A percentile compares a stretch with the other conserved stretches of the same genome.
Evolutionary conservation across 2,329 filamentous ascomycete species (phyloP).

Genomic region (Ascochyta clinopodiicola): DNA sequence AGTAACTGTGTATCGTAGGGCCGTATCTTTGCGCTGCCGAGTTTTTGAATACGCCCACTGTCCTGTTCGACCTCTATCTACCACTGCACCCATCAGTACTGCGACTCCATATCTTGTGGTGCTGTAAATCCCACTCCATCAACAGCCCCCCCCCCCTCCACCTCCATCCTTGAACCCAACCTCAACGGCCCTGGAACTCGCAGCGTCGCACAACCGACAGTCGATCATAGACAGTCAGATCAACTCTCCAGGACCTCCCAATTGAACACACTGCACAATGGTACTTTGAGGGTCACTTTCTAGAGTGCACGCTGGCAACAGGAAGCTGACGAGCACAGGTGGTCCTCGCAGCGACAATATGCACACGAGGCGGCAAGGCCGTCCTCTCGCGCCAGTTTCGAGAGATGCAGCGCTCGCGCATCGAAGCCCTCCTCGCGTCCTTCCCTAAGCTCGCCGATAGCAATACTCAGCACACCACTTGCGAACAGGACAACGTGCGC

Average conservation of each 20-base stretch:
- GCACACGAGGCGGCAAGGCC: constrained; percentile 96
- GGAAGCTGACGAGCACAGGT: constrained; percentile 65
- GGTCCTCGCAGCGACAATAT: constrained; percentile 98
- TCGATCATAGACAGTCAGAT: neutral
- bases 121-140: constrained; percentile 3
- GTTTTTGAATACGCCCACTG: constrained; percentile 1
- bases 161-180: constrained; percentile 13
- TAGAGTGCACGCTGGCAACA: constrained; percentile 11
- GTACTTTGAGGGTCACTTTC: constrained; percentile 23
- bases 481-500: constrained; percentile 99
- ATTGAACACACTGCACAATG: constrained; percentile 31
- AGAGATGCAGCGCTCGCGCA: constrained; percentile 94
- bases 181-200: neutral
- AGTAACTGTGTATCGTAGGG: constrained; percentile 13
- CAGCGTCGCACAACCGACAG: neutral
- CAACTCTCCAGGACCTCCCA: neutral
- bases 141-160: constrained; percentile 14
- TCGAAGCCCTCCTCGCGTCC: constrained; percentile 94
- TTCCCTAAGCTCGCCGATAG: constrained; percentile 98
- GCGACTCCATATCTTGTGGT: neutral
- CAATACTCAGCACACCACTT: constrained; percentile 95
- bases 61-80: neutral
- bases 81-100: neutral
- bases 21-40: constrained; percentile 3
- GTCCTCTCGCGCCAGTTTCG: constrained; percentile 97